Percentiles rank a stretch among this genome's conserved stretches.
These are phyloP conservation scores for Pseudocercospora crystallina DNA, from an alignment of 2,329 filamentous ascomycete genomes.

Conservation along the genomic window DNA sequence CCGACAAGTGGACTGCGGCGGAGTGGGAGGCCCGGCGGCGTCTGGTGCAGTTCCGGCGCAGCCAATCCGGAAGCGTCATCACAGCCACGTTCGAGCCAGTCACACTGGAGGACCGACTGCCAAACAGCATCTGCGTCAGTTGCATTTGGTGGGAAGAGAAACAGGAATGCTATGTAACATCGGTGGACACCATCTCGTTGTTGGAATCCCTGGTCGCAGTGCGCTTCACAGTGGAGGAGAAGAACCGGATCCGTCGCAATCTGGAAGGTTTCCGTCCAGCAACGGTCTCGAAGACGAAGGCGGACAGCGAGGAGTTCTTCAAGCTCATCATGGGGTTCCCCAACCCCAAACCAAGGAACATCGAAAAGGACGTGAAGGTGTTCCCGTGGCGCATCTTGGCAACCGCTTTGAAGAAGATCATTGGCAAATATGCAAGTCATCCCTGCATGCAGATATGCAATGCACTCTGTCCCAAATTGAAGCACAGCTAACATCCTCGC, in stretches of 20 bases:
- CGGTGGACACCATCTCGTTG: conserved; percentile 94
- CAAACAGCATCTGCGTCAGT: conserved; percentile 89
- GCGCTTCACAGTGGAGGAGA: conserved; percentile 93
- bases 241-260: conserved; percentile 95
- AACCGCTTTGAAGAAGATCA: conserved; percentile 92
- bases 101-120: conserved; percentile 72
- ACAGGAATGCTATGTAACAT: conserved; percentile 87
- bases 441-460: conserved; percentile 29
- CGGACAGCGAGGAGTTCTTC: conserved; percentile 95
- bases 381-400: conserved; percentile 93
- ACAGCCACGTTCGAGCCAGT: conserved; percentile 78
- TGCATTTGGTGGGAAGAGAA: conserved; percentile 98
- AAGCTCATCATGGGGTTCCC: conserved; percentile 98
- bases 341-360: conserved; percentile 91
- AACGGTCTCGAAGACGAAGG: conserved; percentile 89
- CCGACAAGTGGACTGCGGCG: conserved; percentile 75
- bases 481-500: conserved; percentile 36
- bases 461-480: conserved; percentile 21
- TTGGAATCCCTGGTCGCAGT: conserved; percentile 84
- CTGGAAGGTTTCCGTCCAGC: conserved; percentile 89
- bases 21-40: conserved; percentile 77
- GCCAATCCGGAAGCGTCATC: conserved; percentile 78
- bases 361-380: conserved; percentile 98
- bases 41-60: conserved; percentile 83
- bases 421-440: conserved; percentile 82